Base-by-base conservation (phyloP, 2,329 filamentous ascomycete species). In the Colletotrichum agaves region DNA sequence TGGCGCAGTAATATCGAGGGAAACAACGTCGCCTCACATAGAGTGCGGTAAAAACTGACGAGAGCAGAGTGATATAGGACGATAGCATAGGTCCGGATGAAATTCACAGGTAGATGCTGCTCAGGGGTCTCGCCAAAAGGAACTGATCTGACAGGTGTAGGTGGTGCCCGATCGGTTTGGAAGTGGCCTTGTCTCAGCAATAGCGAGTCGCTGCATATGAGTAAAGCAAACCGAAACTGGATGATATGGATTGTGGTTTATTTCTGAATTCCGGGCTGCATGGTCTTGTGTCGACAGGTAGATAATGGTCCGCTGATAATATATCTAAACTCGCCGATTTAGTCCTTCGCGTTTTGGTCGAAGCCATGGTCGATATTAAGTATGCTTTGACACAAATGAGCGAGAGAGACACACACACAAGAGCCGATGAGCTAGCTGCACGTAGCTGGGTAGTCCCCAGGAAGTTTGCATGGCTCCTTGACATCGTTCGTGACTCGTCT, bases 401-500 rank as follows among this genome's bases (percentile, higher is more conserved):
- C 23, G 4, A 50, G 47, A 50, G 12, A 31, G 27, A 50, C n/a
- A n/a, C n/a, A n/a, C n/a, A n/a, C n/a, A n/a, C 23, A 15, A 50
- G 23, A 27, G 11, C 15, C 31, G 23, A 23, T n/a, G 47, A 50
- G 47, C 47, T 49, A 27, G 23, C 23, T n/a, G 49, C 57, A 61
- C 57, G 41, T 52, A 49, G 49, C 49, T n/a, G 39, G 46, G 55
- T 47, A 53, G n/a, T 46, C 41, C 33, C 50, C 43, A 49, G 47
- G 31, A 63, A 61, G 49, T 27, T 49, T 49, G 57, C 33, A 19
- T 21, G 23, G 15, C 43, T 57, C 23, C 41, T 63, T 33, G 60
- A 58, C 33, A 52, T 58, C 59, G 59, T 52, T 47, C 59, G 60
- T 63, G 63, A 67, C 63, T 67, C 63, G 63, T 63, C 52, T 58